These are phyloP conservation scores for Posidonia australis DNA, from an alignment of 106 monocot genomes.

Conservation along the genomic window DNA sequence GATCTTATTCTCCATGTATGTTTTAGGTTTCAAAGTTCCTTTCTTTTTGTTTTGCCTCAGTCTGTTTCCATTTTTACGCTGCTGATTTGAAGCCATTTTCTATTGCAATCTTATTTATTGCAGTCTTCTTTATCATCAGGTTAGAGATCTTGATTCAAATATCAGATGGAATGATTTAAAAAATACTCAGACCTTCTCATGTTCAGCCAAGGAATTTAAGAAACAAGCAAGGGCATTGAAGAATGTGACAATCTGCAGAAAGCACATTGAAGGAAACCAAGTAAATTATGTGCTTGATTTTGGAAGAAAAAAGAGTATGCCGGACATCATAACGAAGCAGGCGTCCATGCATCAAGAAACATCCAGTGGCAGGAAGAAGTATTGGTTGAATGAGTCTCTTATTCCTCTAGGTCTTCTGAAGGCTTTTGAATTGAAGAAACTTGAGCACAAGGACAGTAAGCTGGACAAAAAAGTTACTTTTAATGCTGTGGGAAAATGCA, in stretches of 20 bases:
- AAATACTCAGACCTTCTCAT: constrained; percentile 28
- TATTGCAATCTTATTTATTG: neutral
- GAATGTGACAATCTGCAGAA: constrained; percentile 56
- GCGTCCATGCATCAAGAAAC: constrained; percentile 65
- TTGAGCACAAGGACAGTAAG: constrained; percentile 33
- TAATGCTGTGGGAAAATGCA: constrained; percentile 19
- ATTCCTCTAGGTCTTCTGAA: constrained; percentile 70
- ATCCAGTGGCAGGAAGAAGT: constrained; percentile 55
- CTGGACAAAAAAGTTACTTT: constrained; percentile 14
- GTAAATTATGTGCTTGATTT: constrained; percentile 87
- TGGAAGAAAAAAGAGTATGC: constrained; percentile 69
- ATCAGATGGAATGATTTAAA: constrained; percentile 78
- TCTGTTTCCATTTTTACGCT: neutral
- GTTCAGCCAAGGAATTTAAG: constrained; percentile 41
- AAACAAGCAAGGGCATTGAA: constrained; percentile 44
- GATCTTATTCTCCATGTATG: constrained; percentile 59
- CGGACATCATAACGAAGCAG: constrained; percentile 58
- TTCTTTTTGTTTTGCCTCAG: neutral
- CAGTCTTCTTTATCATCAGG: constrained; percentile 29
- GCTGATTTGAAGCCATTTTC: neutral
- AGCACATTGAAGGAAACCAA: constrained; percentile 45
- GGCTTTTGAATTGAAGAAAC: constrained; percentile 63
- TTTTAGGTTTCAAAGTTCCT: neutral
- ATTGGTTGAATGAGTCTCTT: constrained; percentile 73
- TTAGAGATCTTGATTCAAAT: constrained; percentile 73